A percentile compares a stretch with the other conserved stretches of the same genome.
These are phyloP conservation scores for Zalerion maritima DNA, from an alignment of 495 filamentous ascomycete genomes.

Conservation along the genomic window DNA sequence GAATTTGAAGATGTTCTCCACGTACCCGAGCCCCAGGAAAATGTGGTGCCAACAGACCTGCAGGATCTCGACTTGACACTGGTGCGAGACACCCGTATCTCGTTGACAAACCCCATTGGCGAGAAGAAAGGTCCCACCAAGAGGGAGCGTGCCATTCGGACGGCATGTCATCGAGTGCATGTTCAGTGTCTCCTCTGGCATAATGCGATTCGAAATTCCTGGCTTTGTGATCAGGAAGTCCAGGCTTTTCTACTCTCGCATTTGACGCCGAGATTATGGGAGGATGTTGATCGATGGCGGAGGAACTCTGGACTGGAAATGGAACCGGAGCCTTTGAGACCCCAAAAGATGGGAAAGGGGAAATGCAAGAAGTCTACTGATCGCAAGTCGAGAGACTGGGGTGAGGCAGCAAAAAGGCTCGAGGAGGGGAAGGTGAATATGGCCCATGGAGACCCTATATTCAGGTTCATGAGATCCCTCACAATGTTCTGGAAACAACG, in stretches of 20 bases:
- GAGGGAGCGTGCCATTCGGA: conserved; percentile 61
- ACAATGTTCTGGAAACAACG: conserved; percentile 76
- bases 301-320: conserved; percentile 45
- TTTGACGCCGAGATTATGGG: conserved; percentile 45
- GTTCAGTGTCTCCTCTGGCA: conserved; percentile 81
- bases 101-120: conserved; percentile 41
- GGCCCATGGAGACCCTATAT: conserved; percentile 68
- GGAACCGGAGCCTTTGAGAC: conserved; percentile 19
- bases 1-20: conserved; percentile 82
- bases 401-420: conserved; percentile 47
- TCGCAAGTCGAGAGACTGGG: conserved; percentile 56
- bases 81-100: conserved; percentile 38
- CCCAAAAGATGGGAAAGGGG: conserved; percentile 17
- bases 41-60: conserved; percentile 10
- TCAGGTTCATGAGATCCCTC: conserved; percentile 61
- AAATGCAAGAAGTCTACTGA: conserved; percentile 30
- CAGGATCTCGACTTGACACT: conserved; percentile 69
- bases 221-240: conserved; percentile 65
- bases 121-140: conserved; percentile 79
- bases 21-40: conserved; percentile 18
- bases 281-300: conserved; percentile 65
- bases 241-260: conserved; percentile 65
- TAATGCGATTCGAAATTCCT: conserved; percentile 73
- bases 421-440: conserved; percentile 54
- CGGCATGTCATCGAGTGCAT: conserved; percentile 72